Evolutionary conservation across 768 basidiomycete species (phyloP).

Genomic region (Candolleomyces aberdarensis): DNA sequence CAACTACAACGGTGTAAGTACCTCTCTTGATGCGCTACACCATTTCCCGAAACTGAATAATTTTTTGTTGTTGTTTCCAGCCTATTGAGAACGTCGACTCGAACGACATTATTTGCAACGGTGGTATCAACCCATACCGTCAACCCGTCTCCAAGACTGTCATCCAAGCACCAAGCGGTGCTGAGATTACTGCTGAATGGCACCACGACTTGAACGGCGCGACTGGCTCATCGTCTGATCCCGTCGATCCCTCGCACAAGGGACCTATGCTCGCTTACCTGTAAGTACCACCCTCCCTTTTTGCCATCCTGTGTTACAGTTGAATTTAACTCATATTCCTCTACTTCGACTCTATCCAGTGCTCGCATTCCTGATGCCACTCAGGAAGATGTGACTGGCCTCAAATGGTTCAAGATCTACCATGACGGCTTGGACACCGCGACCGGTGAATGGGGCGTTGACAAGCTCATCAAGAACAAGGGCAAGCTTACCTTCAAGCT

Average conservation of each 20-base stretch:
- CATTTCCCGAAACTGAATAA: no score
- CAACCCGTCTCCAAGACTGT: conserved; percentile 41
- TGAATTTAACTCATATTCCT: no score
- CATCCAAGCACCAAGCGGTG: conserved; percentile 50
- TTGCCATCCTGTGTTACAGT: no score
- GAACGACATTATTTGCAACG: conserved; percentile 56
- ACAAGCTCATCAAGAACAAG: conserved; percentile 43
- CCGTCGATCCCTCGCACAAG: conserved; percentile 50
- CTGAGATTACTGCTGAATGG: conserved; percentile 50
- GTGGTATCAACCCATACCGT: conserved; percentile 54
- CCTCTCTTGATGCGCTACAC: neutral
- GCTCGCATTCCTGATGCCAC: conserved; percentile 45
- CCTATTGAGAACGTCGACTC: conserved; percentile 34
- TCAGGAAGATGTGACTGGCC: conserved; percentile 43
- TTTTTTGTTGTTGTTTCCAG: no score
- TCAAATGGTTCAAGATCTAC: conserved; percentile 55
- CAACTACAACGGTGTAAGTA: conserved; percentile 27
- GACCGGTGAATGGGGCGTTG: conserved; percentile 40
- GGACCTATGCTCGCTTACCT: conserved; percentile 52
- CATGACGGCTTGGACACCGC: conserved; percentile 36
- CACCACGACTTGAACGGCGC: conserved; percentile 46
- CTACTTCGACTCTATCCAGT: conserved; percentile 21
- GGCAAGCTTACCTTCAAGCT: conserved; percentile 47
- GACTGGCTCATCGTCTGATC: conserved; percentile 38
- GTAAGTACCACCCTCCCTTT: conserved; percentile 34